A percentile compares a stretch with the other conserved stretches of the same genome.
Evolutionary conservation across 2,329 filamentous ascomycete species (phyloP).

Genomic region (Nemania sp.): DNA sequence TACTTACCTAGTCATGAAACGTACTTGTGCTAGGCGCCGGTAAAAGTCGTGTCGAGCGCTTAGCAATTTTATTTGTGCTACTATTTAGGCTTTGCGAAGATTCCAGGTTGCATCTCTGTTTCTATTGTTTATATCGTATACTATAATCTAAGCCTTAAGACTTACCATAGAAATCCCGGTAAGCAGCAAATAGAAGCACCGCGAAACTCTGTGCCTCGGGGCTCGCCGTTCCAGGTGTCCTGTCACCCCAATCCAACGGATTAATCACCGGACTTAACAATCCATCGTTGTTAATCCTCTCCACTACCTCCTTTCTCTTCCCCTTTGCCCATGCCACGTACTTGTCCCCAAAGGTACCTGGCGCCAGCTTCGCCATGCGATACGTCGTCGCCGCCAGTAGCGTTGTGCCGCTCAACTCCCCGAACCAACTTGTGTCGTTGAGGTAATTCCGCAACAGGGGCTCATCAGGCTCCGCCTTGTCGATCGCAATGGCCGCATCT

Average conservation of each 20-base stretch:
- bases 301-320: constrained; percentile 54
- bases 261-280: constrained; percentile 57
- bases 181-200: constrained; percentile 57
- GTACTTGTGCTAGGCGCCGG: no score
- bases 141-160: not conserved
- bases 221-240: constrained; percentile 50
- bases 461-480: constrained; percentile 40
- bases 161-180: constrained; percentile 51
- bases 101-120: no score
- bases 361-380: constrained; percentile 58
- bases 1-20: no score
- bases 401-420: constrained; percentile 61
- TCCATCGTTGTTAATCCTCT: constrained; percentile 53
- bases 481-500: constrained; percentile 51
- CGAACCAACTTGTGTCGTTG: constrained; percentile 58
- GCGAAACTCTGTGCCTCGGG: constrained; percentile 60
- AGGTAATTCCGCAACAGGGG: constrained; percentile 61
- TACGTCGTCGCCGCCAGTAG: constrained; percentile 59
- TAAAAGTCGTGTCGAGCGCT: no score
- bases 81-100: no score
- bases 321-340: constrained; percentile 58
- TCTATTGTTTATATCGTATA: no score
- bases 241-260: constrained; percentile 54
- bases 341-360: constrained; percentile 50
- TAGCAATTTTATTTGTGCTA: no score